A percentile compares a stretch with the other conserved stretches of the same genome.
phyloP scores from a whole-genome alignment of 2,329 filamentous ascomycete species.

The Neodidymelliopsis sp. region DNA sequence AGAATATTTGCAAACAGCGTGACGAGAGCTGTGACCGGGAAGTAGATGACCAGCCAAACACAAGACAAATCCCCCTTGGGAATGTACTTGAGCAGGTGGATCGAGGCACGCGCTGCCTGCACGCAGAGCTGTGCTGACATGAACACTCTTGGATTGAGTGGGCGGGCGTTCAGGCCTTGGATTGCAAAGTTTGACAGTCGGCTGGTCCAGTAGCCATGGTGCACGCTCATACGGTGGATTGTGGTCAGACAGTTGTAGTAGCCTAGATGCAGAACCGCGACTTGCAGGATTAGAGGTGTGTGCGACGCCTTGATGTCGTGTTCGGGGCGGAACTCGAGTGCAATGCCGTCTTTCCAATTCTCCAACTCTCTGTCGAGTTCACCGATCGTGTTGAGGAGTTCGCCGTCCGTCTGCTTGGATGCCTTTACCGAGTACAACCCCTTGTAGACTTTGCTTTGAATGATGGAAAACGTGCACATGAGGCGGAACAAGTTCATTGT shows the following conservation, averaged over 20 bases:
- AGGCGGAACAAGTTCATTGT: conserved; percentile 95
- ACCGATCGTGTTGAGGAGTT: conserved; percentile 92
- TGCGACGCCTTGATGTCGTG: conserved; percentile 94
- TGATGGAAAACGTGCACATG: conserved; percentile 89
- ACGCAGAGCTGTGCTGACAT: conserved; percentile 93
- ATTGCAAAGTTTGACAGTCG: conserved; percentile 94
- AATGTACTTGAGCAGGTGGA: conserved; percentile 93
- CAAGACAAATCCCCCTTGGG: conserved; percentile 94
- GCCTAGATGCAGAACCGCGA: conserved; percentile 92
- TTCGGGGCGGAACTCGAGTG: conserved; percentile 95
- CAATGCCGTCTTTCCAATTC: conserved; percentile 95
- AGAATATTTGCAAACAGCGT: conserved; percentile 96
- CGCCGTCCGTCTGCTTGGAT: conserved; percentile 88
- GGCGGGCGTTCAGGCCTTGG: conserved; percentile 87
- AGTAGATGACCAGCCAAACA: conserved; percentile 97
- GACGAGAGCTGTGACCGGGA: conserved; percentile 92
- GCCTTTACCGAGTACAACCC: conserved; percentile 91
- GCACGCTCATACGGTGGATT: conserved; percentile 97
- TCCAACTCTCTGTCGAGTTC: conserved; percentile 85
- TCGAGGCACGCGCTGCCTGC: conserved; percentile 88
- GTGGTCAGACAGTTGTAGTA: conserved; percentile 99
- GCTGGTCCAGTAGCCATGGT: conserved; percentile 98
- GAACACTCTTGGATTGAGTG: conserved; percentile 92
- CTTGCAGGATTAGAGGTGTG: conserved; percentile 90
- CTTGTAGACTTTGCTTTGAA: conserved; percentile 94